Evolutionary conservation across 2,329 filamentous ascomycete species (phyloP), one percentile per base, ranked within the genome.

Genomic region (Stagonosporopsis chrysanthemi): DNA sequence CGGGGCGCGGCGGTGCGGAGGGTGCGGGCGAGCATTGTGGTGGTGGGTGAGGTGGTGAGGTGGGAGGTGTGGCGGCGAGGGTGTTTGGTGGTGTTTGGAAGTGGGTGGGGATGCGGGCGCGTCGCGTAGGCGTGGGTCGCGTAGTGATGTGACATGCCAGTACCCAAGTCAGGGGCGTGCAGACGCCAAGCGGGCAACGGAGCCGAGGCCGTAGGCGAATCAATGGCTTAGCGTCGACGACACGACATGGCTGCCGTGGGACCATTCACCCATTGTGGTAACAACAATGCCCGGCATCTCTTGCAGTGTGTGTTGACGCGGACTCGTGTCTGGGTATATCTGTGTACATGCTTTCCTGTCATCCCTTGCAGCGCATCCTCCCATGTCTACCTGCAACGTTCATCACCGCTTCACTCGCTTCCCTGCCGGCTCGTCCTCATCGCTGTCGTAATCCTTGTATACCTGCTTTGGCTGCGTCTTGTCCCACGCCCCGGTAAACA

Each of bases 401-500:
- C 31, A 15, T 33, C 31, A 74, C 46, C 63, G 60, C 62, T 68
- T 74, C 26, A 52, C 61, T 54, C 62, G 83, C 75, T 87, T 87
- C 78, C 88, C 90, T 31, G 90, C 86, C n/a, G 86, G 87, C 3
- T 83, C 85, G 17, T 81, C 88, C 63, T 96, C 93, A 15, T 92
- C 91, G 69, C 96, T 94, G 74, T 92, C 96, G 31, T 95, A 70
- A 40, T 97, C 91, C 7, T 90, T 90, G 79, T 96, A 99, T 64
- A 97, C 89, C 24, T 93, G 92, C 66, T 93, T 89, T 0, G 95
- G 95, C 79, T 98, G 94, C 35, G 92, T 98, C 67, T 89, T 84
- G 72, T 90, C 90, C 90, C 92, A 99, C 15, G 93, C 95, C 65
- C 90, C 91, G 28, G 95, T 99, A 72, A 98, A 99, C 68, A 97